These are phyloP conservation scores for Moniliophthora roreri DNA, from an alignment of 1,284 basidiomycete species.

Conservation along the genomic window DNA sequence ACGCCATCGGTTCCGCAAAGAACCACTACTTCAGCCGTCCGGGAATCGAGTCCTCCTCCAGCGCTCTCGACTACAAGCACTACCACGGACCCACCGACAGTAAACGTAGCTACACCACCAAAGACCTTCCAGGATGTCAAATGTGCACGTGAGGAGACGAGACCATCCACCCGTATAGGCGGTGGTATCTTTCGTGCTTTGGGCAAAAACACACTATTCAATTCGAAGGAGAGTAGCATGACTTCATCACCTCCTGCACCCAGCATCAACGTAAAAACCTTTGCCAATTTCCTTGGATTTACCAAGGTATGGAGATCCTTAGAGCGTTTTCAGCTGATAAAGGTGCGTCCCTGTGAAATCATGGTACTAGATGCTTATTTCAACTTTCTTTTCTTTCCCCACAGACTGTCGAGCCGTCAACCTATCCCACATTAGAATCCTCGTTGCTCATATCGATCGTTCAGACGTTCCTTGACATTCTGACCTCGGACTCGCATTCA, in stretches of 20 bases:
- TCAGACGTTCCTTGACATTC: background rate
- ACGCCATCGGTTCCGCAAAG: background rate
- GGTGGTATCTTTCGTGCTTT: conserved; percentile 61
- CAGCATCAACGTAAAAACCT: conserved; percentile 12
- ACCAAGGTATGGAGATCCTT: background rate
- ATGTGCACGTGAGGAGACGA: conserved; percentile 39
- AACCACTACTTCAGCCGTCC: background rate
- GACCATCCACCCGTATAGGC: conserved; percentile 44
- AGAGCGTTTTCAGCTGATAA: conserved; percentile 1
- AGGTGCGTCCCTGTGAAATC: background rate
- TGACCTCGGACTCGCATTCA: background rate
- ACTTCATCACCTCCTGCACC: conserved; percentile 4
- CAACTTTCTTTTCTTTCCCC: background rate
- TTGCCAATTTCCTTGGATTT: conserved; percentile 14
- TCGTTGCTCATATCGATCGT: background rate
- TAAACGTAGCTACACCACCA: conserved; percentile 12
- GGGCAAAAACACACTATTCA: conserved; percentile 49
- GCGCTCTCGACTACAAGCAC: conserved; percentile 1
- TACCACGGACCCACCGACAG: conserved; percentile 8
- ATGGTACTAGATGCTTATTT: too few species aligned
- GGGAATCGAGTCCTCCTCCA: background rate
- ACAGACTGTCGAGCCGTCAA: background rate
- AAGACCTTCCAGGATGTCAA: conserved; percentile 52
- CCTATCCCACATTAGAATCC: background rate
- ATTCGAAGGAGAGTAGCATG: conserved; percentile 10